Base-by-base conservation (phyloP, 2,329 filamentous ascomycete species). In the Stagonosporopsis chrysanthemi region DNA sequence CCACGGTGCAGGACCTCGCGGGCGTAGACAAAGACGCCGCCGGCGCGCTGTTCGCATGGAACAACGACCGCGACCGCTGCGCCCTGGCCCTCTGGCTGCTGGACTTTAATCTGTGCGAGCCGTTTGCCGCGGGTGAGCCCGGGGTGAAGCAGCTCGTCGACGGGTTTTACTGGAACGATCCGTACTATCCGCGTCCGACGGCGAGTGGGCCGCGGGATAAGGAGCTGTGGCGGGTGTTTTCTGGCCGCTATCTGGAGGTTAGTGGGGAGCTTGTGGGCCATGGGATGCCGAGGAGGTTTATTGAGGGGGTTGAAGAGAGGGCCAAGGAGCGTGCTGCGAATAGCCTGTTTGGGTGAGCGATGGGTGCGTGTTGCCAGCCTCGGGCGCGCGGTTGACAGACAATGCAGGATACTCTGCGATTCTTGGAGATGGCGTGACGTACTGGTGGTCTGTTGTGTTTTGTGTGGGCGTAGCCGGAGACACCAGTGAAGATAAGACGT, bases 51-150 rank as follows among this genome's bases (percentile, higher is more conserved):
- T 12, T 8, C 8, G 5, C 26, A n/a, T n/a, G n/a, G n/a, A n/a
- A n/a, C n/a, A n/a, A n/a, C 17, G 41, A 43, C n/a, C 22, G 31
- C n/a, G 14, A 29, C 4, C 26, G 12, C 17, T 8, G 41, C 26
- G 31, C 26, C 1, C 6, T 43, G 4, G 31, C 41, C 15, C 11
- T 43, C 2, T 43, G 24, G 41, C 24, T 43, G 2, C 41, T 43
- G 4, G 41, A 43, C 41, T 43, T 43, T 17, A 43, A 43, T 17
- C 6, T 17, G n/a, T 43, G 41, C 8, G 5, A 19, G 41, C 2
- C 41, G 4, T 43, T 43, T 84, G 0, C 55, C 74, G 0, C 22
- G 3, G 46, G 39, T 11, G 11, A 7, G 7, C 22, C 12, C 11
- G 50, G 31, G 0, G 15, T 58, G 2, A 54, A 50, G 41, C 42